phyloP scores from a whole-genome alignment of 1,284 basidiomycete genomes.

The Schizophyllum commune region DNA sequence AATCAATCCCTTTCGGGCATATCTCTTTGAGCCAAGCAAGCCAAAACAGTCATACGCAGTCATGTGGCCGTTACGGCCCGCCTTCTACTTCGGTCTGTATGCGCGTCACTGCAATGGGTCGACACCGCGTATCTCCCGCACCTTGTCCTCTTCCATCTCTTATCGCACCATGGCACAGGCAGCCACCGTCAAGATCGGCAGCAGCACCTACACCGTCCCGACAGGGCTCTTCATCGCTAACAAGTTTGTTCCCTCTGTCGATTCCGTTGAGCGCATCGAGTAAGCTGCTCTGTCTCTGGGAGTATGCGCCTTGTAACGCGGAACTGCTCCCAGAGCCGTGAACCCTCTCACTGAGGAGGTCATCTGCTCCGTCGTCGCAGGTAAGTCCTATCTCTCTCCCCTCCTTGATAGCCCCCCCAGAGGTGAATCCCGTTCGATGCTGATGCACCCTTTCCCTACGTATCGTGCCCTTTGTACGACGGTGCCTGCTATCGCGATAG shows the following conservation, averaged over 20 bases:
- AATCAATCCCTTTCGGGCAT: no score
- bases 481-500: slow-evolving; percentile 25
- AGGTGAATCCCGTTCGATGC: not conserved
- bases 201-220: slow-evolving; percentile 42
- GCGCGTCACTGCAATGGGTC: not conserved
- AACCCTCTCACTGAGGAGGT: slow-evolving; percentile 73
- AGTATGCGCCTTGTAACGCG: not conserved
- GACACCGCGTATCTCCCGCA: not conserved
- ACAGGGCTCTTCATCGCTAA: slow-evolving; percentile 92
- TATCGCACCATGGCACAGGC: slow-evolving; percentile 11
- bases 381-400: slow-evolving; percentile 27
- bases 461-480: not conserved
- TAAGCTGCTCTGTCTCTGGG: slow-evolving; percentile 23
- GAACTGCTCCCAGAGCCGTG: slow-evolving; percentile 36
- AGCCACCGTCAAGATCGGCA: slow-evolving; percentile 4
- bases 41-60: not conserved
- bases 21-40: no score
- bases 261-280: slow-evolving; percentile 54
- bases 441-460: slow-evolving; percentile 12
- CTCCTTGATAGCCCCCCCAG: not conserved
- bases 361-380: slow-evolving; percentile 61
- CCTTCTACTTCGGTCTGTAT: not conserved
- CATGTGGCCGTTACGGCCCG: not conserved
- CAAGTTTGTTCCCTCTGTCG: slow-evolving; percentile 66
- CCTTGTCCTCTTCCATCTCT: not conserved